A percentile compares a stretch with the other conserved stretches of the same genome.
Conservation (phyloP, 805 yeast genomes). For the Lipomyces kockii region DNA sequence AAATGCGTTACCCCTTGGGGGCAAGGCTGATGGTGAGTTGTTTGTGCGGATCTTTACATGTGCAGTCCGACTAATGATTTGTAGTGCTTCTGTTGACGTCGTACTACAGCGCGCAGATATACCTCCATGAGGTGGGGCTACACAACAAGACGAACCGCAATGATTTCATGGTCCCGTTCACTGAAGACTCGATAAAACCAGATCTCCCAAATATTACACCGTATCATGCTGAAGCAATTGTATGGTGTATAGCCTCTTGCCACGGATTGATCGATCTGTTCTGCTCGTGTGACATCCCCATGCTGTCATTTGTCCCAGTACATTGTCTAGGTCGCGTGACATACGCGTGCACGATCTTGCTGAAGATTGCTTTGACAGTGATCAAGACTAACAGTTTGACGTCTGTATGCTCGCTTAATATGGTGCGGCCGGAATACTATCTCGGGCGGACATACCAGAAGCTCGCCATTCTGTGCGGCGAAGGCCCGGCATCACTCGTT, state of each 20-base stretch:
- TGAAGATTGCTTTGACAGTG: constrained; percentile 21
- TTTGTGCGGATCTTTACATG: background rate
- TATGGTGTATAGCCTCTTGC: constrained; percentile 30
- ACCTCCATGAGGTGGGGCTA: constrained; percentile 29
- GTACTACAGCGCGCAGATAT: constrained; percentile 22
- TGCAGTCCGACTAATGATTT: background rate
- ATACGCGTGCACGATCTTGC: constrained; percentile 25
- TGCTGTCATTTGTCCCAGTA: constrained; percentile 15
- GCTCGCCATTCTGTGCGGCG: constrained; percentile 13
- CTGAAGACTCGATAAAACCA: constrained; percentile 11
- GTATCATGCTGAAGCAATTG: constrained; percentile 22
- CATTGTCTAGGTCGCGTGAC: constrained; percentile 22
- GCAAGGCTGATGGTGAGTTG: background rate
- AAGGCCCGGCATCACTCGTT: constrained; percentile 8
- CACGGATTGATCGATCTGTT: constrained; percentile 25
- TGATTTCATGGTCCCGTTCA: constrained; percentile 22
- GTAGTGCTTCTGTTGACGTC: constrained; percentile 12
- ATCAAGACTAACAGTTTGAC: constrained; percentile 9
- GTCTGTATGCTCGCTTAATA: constrained; percentile 22
- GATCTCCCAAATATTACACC: constrained; percentile 16
- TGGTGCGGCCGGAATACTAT: constrained; percentile 27
- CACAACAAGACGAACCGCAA: constrained; percentile 20
- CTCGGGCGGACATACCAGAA: constrained; percentile 22
- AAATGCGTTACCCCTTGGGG: background rate
- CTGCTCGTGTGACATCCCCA: constrained; percentile 8